Base-by-base conservation (phyloP, 129 eudicot species). In the Cynara cardunculus region DNA sequence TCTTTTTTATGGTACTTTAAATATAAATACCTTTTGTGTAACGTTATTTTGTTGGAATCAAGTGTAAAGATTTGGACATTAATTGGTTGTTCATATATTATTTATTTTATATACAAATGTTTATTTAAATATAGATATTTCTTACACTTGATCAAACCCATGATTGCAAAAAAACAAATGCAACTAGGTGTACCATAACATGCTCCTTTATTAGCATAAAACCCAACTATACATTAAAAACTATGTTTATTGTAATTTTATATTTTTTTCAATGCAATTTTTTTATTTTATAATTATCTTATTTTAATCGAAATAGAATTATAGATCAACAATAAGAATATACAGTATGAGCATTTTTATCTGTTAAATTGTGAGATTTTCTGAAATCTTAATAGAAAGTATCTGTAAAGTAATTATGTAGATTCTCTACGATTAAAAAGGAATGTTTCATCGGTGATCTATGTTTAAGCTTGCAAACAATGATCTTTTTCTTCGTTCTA, bases 121-220 rank as follows among this genome's bases (percentile, higher is more conserved):
- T 56, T 75, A 46, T 67, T 32, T 76, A 56, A 56, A 69, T 25
- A 69, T 70, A 69, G 24, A 10, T 53, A 37, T 21, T 28, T 69
- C 56, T 32, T 69, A 34, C 72, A 75, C 81, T 32, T 46, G 27
- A 82, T 75, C 34, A 69, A 82, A 69, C 2, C 77, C 77, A 75
- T 82, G 81, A 82, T 82, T 82, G 85, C 81, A 68, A 82, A 75
- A 82, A 82, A 74, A 82, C 81, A 82, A 82, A 76, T 56, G 49
- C 85, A 69, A 76, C 72, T 82, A 75, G 85, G 81, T 75, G 84
- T 81, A 65, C 75, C 46, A 72, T 83, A 83, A 82, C 75, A 83
- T 83, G 86, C 79, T 22, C 62, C 82, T 78, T 83, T 78, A 83
- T 56, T 83, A 35, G 61, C 78, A 56, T 65, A 35, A 72, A 71